Conservation (phyloP, 192 early-diverging fungal species). For the Rhizophagus clarus region DNA sequence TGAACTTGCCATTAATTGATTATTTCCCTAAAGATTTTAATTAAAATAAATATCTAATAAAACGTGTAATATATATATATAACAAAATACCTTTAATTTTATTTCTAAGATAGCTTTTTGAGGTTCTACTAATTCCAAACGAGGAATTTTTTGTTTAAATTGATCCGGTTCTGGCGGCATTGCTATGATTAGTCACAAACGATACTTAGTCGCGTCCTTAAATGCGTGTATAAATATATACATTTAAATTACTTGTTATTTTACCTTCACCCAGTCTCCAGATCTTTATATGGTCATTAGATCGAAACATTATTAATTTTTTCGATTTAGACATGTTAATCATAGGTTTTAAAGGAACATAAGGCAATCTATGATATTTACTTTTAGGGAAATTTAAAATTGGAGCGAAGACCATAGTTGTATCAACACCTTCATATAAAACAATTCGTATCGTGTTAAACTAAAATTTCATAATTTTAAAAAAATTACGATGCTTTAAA, state of each 20-base stretch:
- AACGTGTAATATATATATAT: neutral
- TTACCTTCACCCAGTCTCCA: slow-evolving; percentile 79
- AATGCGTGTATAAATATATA: too few species aligned
- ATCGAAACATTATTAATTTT: slow-evolving; percentile 63
- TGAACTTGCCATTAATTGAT: slow-evolving; percentile 69
- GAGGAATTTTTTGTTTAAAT: slow-evolving; percentile 40
- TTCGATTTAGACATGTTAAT: slow-evolving; percentile 64
- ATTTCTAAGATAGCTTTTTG: slow-evolving; percentile 75
- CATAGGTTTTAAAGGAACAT: slow-evolving; percentile 61
- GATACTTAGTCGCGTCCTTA: too few species aligned
- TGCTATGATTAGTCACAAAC: neutral
- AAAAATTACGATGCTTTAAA: neutral
- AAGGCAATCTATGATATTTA: slow-evolving; percentile 63
- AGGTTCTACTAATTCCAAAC: slow-evolving; percentile 58
- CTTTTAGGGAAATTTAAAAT: slow-evolving; percentile 62
- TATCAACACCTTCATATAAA: slow-evolving; percentile 79
- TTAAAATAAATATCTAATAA: too few species aligned
- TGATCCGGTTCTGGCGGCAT: neutral
- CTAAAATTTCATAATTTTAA: neutral
- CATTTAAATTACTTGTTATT: neutral
- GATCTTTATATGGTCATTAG: slow-evolving; percentile 69
- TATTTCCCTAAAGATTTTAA: slow-evolving; percentile 33
- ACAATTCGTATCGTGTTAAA: slow-evolving; percentile 50
- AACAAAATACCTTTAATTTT: slow-evolving; percentile 60
- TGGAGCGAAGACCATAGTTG: slow-evolving; percentile 65